A percentile compares a stretch with the other conserved stretches of the same genome.
Evolutionary conservation across 306 rosid species (phyloP).

Genomic region (Glycine soja): DNA sequence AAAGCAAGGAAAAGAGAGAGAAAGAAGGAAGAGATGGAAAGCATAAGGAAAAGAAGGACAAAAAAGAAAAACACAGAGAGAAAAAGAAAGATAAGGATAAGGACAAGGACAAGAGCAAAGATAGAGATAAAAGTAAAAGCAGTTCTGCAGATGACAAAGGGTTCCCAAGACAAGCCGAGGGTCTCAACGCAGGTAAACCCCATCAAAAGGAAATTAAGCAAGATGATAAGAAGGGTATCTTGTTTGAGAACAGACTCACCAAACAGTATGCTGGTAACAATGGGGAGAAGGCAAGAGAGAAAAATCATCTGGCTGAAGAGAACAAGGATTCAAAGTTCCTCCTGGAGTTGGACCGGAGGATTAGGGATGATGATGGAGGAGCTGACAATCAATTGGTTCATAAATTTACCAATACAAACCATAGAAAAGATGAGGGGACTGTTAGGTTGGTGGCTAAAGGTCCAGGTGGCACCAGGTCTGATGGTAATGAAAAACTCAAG

Average conservation of each 20-base stretch:
- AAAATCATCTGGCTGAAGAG: constrained; percentile 60
- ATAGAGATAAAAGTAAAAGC: constrained; percentile 60
- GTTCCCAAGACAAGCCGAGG: constrained; percentile 53
- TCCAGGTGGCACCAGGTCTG: constrained; percentile 46
- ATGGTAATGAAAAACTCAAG: constrained; percentile 58
- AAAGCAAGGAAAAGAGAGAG: constrained; percentile 73
- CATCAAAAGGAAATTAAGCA: constrained; percentile 59
- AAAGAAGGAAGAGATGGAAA: constrained; percentile 78
- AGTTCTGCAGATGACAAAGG: constrained; percentile 64
- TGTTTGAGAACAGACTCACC: constrained; percentile 57
- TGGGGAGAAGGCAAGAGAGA: constrained; percentile 67
- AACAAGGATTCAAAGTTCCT: constrained; percentile 63
- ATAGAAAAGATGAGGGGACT: constrained; percentile 66
- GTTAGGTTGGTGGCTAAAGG: constrained; percentile 65
- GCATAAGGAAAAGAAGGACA: constrained; percentile 77
- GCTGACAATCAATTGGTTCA: constrained; percentile 59
- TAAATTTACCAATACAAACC: constrained; percentile 54
- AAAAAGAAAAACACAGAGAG: constrained; percentile 74
- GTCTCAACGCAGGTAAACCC: constrained; percentile 53
- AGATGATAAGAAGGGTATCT: constrained; percentile 50
- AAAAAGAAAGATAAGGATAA: constrained; percentile 70
- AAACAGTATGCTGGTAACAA: constrained; percentile 59
- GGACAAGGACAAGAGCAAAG: constrained; percentile 48
- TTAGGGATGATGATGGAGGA: constrained; percentile 62
- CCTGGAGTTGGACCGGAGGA: constrained; percentile 68